A percentile compares a stretch with the other conserved stretches of the same genome.
Conservation (phyloP, 2,329 filamentous ascomycete genomes). For the Verticillium nonalfalfae region DNA sequence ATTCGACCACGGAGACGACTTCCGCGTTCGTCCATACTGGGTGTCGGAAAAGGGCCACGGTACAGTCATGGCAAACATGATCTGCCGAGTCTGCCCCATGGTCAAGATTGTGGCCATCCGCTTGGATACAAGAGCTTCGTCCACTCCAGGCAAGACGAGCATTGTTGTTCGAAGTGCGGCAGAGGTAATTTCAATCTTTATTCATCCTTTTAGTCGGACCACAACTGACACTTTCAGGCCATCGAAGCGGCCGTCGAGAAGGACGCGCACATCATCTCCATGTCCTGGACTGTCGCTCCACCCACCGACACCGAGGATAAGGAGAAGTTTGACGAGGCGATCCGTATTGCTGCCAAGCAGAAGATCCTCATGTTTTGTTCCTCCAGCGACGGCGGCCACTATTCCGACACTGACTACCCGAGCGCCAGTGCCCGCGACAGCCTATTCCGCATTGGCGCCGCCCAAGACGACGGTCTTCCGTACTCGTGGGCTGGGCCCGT, state of each 20-base stretch:
- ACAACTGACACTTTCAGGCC: conserved; percentile 14
- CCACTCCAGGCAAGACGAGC: conserved; percentile 15
- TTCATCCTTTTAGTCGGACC: background rate
- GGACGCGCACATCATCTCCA: conserved; percentile 27
- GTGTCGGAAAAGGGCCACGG: conserved; percentile 11
- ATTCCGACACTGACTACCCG: conserved; percentile 8
- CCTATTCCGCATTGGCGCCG: conserved; percentile 21
- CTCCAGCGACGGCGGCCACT: conserved; percentile 20
- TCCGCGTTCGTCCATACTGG: background rate
- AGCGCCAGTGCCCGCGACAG: conserved; percentile 7
- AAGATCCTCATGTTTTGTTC: conserved; percentile 32
- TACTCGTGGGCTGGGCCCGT: conserved; percentile 14
- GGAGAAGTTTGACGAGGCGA: conserved; percentile 3
- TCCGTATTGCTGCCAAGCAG: conserved; percentile 15
- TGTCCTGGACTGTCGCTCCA: conserved; percentile 27
- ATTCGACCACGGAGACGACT: conserved; percentile 14
- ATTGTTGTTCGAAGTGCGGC: conserved; percentile 15
- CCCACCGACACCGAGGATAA: conserved; percentile 5
- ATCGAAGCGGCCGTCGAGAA: conserved; percentile 20
- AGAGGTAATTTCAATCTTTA: conserved; percentile 9
- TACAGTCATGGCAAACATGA: conserved; percentile 20
- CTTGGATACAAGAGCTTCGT: conserved; percentile 10
- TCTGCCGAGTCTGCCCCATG: conserved; percentile 17
- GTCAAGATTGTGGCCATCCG: conserved; percentile 16
- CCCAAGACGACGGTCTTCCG: conserved; percentile 11